A percentile compares a stretch with the other conserved stretches of the same genome.
Conservation (phyloP, 2,329 filamentous ascomycete genomes). For the Ascochyta viciae-villosae region DNA sequence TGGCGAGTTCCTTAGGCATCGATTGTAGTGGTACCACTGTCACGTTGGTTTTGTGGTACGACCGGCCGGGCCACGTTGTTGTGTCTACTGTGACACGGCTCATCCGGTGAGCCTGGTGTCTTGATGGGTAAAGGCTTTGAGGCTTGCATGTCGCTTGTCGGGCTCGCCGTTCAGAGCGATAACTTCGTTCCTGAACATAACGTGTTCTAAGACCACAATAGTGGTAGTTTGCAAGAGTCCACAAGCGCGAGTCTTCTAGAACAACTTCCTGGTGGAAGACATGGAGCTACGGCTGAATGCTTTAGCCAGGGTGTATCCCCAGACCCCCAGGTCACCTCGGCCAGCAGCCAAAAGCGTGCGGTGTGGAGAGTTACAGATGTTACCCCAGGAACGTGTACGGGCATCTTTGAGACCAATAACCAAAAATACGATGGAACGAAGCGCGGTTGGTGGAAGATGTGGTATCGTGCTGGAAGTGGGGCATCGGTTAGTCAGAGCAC, state of each 20-base stretch:
- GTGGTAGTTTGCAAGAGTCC: neutral
- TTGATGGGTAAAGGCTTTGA: neutral
- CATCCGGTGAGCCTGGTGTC: neutral
- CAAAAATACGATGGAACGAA: neutral
- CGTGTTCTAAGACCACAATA: neutral
- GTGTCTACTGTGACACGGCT: neutral
- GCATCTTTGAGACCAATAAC: neutral
- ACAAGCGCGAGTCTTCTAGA: neutral
- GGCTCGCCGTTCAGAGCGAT: neutral
- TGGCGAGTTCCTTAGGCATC: neutral
- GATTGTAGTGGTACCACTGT: slow-evolving; percentile 1
- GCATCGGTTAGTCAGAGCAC: neutral
- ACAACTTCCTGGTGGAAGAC: neutral
- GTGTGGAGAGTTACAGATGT: neutral
- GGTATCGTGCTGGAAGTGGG: neutral
- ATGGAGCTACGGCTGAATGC: slow-evolving; percentile 9
- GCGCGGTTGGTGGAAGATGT: slow-evolving; percentile 10
- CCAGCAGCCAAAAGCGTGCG: neutral
- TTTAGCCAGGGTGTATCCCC: slow-evolving; percentile 1
- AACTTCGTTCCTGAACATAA: neutral
- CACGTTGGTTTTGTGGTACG: slow-evolving; percentile 2
- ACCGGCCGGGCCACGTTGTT: neutral
- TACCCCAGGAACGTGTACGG: neutral
- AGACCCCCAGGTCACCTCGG: neutral
- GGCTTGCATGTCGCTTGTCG: slow-evolving; percentile 3